Evolutionary conservation across 331 rosid genomes (phyloP).

Genomic region (Pyrus hybrid): DNA sequence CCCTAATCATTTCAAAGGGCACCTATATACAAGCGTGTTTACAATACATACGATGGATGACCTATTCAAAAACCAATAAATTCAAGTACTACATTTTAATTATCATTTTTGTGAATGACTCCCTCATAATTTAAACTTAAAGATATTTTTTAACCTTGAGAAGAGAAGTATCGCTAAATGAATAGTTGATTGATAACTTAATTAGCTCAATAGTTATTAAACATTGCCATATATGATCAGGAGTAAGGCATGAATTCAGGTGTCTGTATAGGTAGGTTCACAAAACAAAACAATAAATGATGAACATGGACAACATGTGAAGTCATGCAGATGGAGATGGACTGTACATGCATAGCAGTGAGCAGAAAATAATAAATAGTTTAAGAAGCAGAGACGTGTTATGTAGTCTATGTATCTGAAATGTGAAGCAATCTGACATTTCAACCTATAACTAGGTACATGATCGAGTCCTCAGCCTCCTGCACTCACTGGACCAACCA

Average conservation of each 20-base stretch:
- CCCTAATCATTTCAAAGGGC: background rate
- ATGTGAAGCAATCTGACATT: background rate
- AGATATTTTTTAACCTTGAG: no score
- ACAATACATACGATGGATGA: no score
- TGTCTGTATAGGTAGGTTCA: background rate
- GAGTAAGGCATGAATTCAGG: background rate
- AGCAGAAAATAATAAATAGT: background rate
- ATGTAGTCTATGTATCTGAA: background rate
- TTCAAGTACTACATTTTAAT: no score
- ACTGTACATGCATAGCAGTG: background rate
- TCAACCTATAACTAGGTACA: background rate
- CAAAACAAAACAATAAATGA: background rate
- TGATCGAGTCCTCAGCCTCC: background rate
- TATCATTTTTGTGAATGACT: no score
- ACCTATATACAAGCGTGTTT: background rate
- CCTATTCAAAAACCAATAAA: no score
- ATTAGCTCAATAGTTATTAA: background rate
- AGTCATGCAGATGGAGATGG: background rate
- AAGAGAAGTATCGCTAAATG: background rate
- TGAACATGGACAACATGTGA: conserved; percentile 10
- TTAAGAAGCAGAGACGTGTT: background rate
- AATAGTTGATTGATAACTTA: background rate
- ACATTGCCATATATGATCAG: background rate
- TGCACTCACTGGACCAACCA: background rate
- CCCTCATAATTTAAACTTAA: no score